Evolutionary conservation across 1,139 yeast genomes (phyloP), one percentile per base, ranked within the genome.

Genomic region (Taiozyma sp.): DNA sequence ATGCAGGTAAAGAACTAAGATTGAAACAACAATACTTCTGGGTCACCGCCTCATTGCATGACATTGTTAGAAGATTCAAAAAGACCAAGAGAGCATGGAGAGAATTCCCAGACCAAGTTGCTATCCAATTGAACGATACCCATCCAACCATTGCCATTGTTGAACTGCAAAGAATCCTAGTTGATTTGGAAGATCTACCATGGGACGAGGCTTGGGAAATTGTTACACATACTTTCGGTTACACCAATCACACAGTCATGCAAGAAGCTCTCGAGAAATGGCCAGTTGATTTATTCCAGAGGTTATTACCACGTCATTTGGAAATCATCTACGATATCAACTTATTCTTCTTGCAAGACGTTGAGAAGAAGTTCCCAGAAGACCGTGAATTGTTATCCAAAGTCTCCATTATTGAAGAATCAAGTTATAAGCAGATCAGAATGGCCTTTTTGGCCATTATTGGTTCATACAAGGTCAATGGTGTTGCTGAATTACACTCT

Each of bases 21-120:
- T 80, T 91, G 68, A 91, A 90, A 70, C 97, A 91, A 72, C 97
- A 91, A 70, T 91, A 88, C 71, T 91, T 91, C 70, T 91, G 98
- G 98, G 96, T 91, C 50, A 85, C 96, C 48, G 97, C 97, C 45
- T 88, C 96, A 10, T 77, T 91, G 58, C 90, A 87, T 62, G 98
- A 91, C 68, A 90, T 91, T 62, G 82, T 90, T 46, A 85, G 97
- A 67, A 81, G 98, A 64, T 90, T 88, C 73, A 85, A 89, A 68
- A 90, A 90, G 72, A 70, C 83, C 50, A 81, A 82, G 63, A 80
- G 85, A 64, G 79, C 89, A 48, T 90, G 97, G 96, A 65, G 75
- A 44, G 89, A 85, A 64, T 87, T 90, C 67, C 81, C 96, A 35
- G 95, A 88, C 53, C 85, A 85, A 65, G 81, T 88, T 55, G 97